phyloP scores from a whole-genome alignment of 2,329 filamentous ascomycete species.

The Didymella sp. region DNA sequence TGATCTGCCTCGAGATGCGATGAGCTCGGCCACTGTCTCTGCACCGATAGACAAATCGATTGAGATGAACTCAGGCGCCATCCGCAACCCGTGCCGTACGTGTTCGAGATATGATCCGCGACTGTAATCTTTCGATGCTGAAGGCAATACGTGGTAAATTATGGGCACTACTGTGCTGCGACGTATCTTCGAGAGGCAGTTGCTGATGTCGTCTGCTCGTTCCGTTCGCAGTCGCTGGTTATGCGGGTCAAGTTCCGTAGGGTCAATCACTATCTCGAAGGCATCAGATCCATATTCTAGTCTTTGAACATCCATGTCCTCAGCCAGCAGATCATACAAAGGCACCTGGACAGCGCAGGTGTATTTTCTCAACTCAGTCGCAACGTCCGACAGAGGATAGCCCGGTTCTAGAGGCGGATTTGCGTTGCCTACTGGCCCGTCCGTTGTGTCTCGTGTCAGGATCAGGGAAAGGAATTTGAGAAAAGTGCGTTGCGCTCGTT shows the following conservation, averaged over 20 bases:
- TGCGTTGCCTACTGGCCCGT: constrained; percentile 23
- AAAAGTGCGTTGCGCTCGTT: constrained; percentile 72
- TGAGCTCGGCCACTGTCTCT: constrained; percentile 58
- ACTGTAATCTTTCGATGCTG: constrained; percentile 35
- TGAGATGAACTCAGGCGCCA: constrained; percentile 66
- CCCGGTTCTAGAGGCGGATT: constrained; percentile 67
- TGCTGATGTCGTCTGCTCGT: constrained; percentile 58
- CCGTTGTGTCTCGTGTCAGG: constrained; percentile 58
- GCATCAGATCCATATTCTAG: constrained; percentile 72
- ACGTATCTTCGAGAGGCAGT: constrained; percentile 66
- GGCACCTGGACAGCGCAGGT: constrained; percentile 72
- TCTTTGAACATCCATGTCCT: constrained; percentile 66
- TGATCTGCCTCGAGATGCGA: constrained; percentile 61
- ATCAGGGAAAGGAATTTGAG: constrained; percentile 71
- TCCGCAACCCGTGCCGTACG: constrained; percentile 65
- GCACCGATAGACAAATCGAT: constrained; percentile 67
- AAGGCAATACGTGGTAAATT: constrained; percentile 48
- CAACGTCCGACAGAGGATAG: constrained; percentile 69
- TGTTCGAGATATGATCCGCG: constrained; percentile 61
- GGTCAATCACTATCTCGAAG: constrained; percentile 66
- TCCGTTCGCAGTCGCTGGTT: constrained; percentile 24
- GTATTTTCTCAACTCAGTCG: constrained; percentile 66
- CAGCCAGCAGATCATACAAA: constrained; percentile 62
- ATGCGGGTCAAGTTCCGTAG: constrained; percentile 23
- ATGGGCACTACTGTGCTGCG: constrained; percentile 64